A percentile compares a stretch with the other conserved stretches of the same genome.
Conservation (phyloP, 176 grass and related monocot genomes). For the Oryza glumipatula region DNA sequence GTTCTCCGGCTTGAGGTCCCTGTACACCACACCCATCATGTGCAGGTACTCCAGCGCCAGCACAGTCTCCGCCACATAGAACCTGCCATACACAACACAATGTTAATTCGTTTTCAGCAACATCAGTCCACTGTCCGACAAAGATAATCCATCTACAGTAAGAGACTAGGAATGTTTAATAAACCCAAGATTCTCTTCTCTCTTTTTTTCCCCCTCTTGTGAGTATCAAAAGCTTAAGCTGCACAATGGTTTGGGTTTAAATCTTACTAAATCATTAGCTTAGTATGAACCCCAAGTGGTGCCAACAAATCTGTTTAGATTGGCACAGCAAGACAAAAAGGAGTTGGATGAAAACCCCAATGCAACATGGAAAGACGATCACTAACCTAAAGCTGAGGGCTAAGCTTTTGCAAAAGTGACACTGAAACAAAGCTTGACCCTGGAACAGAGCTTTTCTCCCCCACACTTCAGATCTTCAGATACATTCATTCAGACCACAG, state of each 20-base stretch:
- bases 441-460: constrained; percentile 30
- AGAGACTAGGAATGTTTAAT: background rate
- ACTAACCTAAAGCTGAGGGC: constrained; percentile 31
- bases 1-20: constrained; percentile 95
- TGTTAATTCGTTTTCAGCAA: constrained; percentile 4
- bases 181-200: background rate
- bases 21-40: constrained; percentile 98
- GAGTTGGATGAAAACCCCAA: constrained; percentile 28
- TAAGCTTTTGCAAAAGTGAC: constrained; percentile 49
- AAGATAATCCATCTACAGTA: background rate
- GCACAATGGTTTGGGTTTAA: constrained; percentile 1
- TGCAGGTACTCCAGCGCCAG: constrained; percentile 91
- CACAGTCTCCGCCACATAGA: constrained; percentile 86
- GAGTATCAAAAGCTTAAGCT: constrained; percentile 2
- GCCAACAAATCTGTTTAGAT: constrained; percentile 43
- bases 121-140: background rate
- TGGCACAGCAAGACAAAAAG: constrained; percentile 43
- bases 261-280: constrained; percentile 41
- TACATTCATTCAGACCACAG: background rate
- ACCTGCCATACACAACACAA: constrained; percentile 49
- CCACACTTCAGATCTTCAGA: constrained; percentile 13
- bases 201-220: background rate
- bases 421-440: constrained; percentile 53
- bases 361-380: constrained; percentile 46
- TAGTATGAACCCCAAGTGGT: constrained; percentile 22